A percentile compares a stretch with the other conserved stretches of the same genome.
These are phyloP conservation scores for Agrostemma githago DNA, from an alignment of 148 eudicot genomes.

Conservation along the genomic window DNA sequence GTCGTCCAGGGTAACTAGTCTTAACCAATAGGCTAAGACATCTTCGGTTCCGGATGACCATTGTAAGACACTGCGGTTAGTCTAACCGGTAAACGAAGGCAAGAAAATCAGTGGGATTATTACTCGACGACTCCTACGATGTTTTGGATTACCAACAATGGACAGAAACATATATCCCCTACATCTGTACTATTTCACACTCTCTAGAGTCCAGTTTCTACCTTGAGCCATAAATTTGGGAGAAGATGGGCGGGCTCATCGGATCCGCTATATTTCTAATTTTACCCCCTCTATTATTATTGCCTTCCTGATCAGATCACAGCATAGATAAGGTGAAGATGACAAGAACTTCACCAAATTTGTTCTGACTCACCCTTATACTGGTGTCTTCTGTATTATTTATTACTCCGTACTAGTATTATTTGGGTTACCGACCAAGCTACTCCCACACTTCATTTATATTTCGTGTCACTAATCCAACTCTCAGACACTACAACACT, in stretches of 20 bases:
- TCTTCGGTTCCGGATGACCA: no score
- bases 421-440: neutral
- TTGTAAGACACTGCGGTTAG: neutral
- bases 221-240: constrained; percentile 8
- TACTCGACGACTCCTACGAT: neutral
- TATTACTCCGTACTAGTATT: neutral
- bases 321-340: constrained; percentile 22
- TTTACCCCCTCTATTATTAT: constrained; percentile 21
- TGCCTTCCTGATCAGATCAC: constrained; percentile 18
- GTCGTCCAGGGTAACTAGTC: no score
- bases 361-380: neutral
- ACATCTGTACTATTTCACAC: neutral
- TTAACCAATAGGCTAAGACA: no score
- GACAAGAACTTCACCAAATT: constrained; percentile 7
- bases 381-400: neutral
- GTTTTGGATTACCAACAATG: constrained; percentile 17
- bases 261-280: constrained; percentile 27
- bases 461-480: no score
- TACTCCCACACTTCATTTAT: no score
- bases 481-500: no score
- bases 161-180: constrained; percentile 12
- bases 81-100: neutral
- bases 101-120: neutral
- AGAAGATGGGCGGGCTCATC: constrained; percentile 19
- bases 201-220: neutral